phyloP scores from a whole-genome alignment of 2,329 filamentous ascomycete species.

The Sporothrix mexicana region DNA sequence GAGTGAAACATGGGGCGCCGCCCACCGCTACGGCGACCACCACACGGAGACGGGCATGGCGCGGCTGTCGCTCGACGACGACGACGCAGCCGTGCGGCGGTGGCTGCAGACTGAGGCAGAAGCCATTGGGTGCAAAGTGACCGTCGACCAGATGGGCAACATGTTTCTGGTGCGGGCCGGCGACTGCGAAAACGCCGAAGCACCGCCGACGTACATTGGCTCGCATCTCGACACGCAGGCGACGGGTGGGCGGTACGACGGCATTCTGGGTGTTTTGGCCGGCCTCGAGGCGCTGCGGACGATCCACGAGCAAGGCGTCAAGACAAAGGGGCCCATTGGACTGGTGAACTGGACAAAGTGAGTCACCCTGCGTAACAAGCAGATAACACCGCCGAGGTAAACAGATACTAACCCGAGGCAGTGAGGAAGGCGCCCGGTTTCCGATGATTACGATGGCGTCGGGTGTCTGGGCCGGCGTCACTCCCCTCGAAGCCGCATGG shows the following conservation, averaged over 20 bases:
- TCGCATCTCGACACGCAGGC: conserved; percentile 60
- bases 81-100: conserved; percentile 72
- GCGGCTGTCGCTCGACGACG: conserved; percentile 72
- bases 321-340: conserved; percentile 73
- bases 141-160: conserved; percentile 78
- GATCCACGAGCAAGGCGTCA: conserved; percentile 68
- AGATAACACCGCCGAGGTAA: background rate
- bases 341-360: conserved; percentile 81
- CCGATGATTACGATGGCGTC: conserved; percentile 75
- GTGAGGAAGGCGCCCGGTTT: conserved; percentile 81
- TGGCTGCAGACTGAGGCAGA: conserved; percentile 74
- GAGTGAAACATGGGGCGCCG: conserved; percentile 1
- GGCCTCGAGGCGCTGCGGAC: conserved; percentile 74
- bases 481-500: conserved; percentile 66
- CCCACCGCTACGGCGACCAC: conserved; percentile 22
- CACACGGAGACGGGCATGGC: conserved; percentile 73
- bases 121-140: conserved; percentile 68
- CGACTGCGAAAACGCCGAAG: conserved; percentile 68
- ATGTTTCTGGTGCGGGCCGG: conserved; percentile 76
- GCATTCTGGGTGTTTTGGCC: conserved; percentile 75
- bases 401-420: conserved; percentile 41
- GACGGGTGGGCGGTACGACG: conserved; percentile 72
- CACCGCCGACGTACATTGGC: conserved; percentile 69
- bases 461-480: conserved; percentile 74
- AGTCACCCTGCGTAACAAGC: conserved; percentile 30